Percentiles rank a stretch among this genome's conserved stretches.
phyloP scores from a whole-genome alignment of 805 yeast species.

The Tetrapisispora fleetii region DNA sequence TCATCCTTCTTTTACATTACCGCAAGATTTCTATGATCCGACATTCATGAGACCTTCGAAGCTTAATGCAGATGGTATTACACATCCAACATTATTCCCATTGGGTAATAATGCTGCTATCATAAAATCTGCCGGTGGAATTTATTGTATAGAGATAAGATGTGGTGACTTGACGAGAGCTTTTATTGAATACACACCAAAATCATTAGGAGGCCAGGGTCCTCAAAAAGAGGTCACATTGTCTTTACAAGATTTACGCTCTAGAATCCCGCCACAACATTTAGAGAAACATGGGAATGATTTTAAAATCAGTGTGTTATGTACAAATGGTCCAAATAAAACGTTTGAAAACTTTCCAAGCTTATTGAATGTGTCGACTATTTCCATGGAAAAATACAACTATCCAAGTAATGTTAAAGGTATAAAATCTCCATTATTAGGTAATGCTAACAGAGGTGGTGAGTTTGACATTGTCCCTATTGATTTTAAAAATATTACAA shows the following conservation, averaged over 20 bases:
- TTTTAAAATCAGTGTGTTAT: constrained; percentile 40
- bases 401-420: constrained; percentile 15
- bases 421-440: constrained; percentile 23
- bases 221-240: constrained; percentile 45
- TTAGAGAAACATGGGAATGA: constrained; percentile 23
- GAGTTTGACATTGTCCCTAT: constrained; percentile 24
- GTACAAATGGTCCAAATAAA: constrained; percentile 50
- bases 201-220: constrained; percentile 48
- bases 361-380: constrained; percentile 9
- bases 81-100: constrained; percentile 38
- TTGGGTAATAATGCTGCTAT: constrained; percentile 36
- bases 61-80: constrained; percentile 12
- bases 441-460: constrained; percentile 19
- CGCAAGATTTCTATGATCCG: constrained; percentile 50
- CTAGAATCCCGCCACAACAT: constrained; percentile 25
- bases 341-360: constrained; percentile 40
- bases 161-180: constrained; percentile 44
- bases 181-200: constrained; percentile 52
- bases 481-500: constrained; percentile 29
- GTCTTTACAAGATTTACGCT: constrained; percentile 37
- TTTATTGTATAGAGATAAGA: constrained; percentile 62
- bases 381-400: constrained; percentile 24
- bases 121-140: constrained; percentile 51
- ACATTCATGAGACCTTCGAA: constrained; percentile 30
- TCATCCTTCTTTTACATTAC: constrained; percentile 72